These are phyloP conservation scores for Diaporthe australafricana DNA, from an alignment of 2,329 filamentous ascomycete species.

Conservation along the genomic window DNA sequence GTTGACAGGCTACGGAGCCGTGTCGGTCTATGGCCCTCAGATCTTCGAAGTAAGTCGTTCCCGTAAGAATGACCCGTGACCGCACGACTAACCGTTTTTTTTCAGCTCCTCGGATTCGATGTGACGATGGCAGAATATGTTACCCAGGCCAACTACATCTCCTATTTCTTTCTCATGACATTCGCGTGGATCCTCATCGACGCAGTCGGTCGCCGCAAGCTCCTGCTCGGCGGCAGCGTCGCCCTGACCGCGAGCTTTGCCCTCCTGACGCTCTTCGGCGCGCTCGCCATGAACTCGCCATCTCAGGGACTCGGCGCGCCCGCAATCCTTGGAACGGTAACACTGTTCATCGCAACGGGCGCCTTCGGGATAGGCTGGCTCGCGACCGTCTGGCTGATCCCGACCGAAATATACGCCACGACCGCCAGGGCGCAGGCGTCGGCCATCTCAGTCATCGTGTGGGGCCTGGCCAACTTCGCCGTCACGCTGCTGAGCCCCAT, in stretches of 20 bases:
- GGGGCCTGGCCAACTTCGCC: slow-evolving; percentile 68
- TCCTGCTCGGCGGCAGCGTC: slow-evolving; percentile 64
- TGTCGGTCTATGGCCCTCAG: slow-evolving; percentile 72
- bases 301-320: slow-evolving; percentile 51
- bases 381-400: slow-evolving; percentile 69
- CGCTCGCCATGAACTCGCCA: slow-evolving; percentile 53
- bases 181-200: slow-evolving; percentile 70
- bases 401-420: slow-evolving; percentile 68
- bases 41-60: slow-evolving; percentile 58
- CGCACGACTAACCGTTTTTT: background rate
- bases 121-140: slow-evolving; percentile 64
- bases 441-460: slow-evolving; percentile 65
- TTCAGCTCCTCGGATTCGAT: slow-evolving; percentile 65
- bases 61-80: background rate
- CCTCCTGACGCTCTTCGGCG: slow-evolving; percentile 63
- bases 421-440: slow-evolving; percentile 65
- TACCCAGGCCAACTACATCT: slow-evolving; percentile 70
- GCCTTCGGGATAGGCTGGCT: slow-evolving; percentile 72
- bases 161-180: slow-evolving; percentile 72
- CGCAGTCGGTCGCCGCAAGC: slow-evolving; percentile 62
- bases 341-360: slow-evolving; percentile 68
- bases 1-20: slow-evolving; percentile 67
- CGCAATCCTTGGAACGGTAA: slow-evolving; percentile 62
- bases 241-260: slow-evolving; percentile 61
- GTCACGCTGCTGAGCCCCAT: slow-evolving; percentile 41